Evolutionary conservation across 2,329 filamentous ascomycete species (phyloP).

Genomic region (Xylariomycetidae sp.): DNA sequence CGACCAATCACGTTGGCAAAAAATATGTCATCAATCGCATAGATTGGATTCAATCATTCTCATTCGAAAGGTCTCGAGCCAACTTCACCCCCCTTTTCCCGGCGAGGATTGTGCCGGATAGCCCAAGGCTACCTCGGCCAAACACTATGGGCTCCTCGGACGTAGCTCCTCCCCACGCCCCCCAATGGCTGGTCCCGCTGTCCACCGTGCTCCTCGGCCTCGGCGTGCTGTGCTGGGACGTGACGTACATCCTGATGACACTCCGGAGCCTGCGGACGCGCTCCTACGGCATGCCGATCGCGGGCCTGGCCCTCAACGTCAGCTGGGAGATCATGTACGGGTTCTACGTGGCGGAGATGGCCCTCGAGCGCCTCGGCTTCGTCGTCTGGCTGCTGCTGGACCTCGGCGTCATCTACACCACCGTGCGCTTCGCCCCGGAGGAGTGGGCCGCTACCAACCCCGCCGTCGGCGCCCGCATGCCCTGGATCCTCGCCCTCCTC

Average conservation of each 20-base stretch:
- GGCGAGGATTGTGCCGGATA: too few species aligned
- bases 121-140: too few species aligned
- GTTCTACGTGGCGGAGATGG: conserved; percentile 39
- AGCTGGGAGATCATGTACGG: conserved; percentile 49
- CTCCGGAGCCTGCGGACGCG: conserved; percentile 39
- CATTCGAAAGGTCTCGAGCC: too few species aligned
- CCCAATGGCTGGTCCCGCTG: conserved; percentile 12
- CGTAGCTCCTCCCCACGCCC: conserved; percentile 26
- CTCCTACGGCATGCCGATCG: conserved; percentile 45
- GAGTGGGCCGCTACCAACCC: conserved; percentile 37
- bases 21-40: too few species aligned
- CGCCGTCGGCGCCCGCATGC: conserved; percentile 36
- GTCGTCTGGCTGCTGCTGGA: conserved; percentile 45
- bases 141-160: conserved; percentile 40
- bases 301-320: conserved; percentile 45
- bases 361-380: conserved; percentile 40
- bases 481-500: conserved; percentile 29
- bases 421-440: conserved; percentile 36
- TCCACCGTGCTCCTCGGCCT: conserved; percentile 28
- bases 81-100: too few species aligned
- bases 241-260: conserved; percentile 43
- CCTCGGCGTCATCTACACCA: conserved; percentile 40
- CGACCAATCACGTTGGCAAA: too few species aligned
- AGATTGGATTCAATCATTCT: too few species aligned
- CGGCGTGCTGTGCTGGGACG: conserved; percentile 36